Conservation (phyloP, 257 asterid genomes). For the Petrea volubilis region DNA sequence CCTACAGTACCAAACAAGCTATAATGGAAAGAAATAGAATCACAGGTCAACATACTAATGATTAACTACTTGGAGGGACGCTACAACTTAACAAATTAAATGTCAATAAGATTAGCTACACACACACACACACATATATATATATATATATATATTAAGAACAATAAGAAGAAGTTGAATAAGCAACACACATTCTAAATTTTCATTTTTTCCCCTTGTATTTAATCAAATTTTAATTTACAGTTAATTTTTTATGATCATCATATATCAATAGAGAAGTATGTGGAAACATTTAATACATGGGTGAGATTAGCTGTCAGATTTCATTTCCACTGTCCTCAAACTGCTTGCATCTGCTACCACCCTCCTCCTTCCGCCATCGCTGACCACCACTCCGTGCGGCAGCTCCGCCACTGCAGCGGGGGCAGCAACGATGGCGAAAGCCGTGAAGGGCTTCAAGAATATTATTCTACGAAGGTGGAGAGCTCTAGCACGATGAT, state of each 20-base stretch:
- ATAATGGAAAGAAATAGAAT: too few relatives aligned
- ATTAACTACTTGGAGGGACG: too few relatives aligned
- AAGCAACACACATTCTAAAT: not conserved
- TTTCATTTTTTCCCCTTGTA: not conserved
- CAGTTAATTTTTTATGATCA: not conserved
- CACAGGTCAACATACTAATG: too few relatives aligned
- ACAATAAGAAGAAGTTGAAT: not conserved
- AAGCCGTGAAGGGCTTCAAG: slow-evolving; percentile 13
- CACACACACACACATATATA: too few relatives aligned
- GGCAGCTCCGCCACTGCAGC: too few relatives aligned
- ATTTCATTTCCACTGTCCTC: slow-evolving; percentile 56
- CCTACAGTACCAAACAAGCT: too few relatives aligned
- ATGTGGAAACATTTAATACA: slow-evolving; percentile 36
- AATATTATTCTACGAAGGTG: slow-evolving; percentile 1
- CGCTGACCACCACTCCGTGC: slow-evolving; percentile 18
- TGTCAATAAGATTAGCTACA: too few relatives aligned
- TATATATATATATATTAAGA: too few relatives aligned
- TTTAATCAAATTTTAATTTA: not conserved
- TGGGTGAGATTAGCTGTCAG: slow-evolving; percentile 48
- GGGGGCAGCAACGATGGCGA: not conserved
- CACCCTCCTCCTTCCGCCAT: slow-evolving; percentile 35
- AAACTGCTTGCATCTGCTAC: slow-evolving; percentile 45
- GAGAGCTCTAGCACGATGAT: slow-evolving; percentile 4
- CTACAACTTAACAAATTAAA: too few relatives aligned
- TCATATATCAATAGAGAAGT: slow-evolving; percentile 41